Conservation (phyloP, 768 basidiomycete species). For the Suillus americanus region DNA sequence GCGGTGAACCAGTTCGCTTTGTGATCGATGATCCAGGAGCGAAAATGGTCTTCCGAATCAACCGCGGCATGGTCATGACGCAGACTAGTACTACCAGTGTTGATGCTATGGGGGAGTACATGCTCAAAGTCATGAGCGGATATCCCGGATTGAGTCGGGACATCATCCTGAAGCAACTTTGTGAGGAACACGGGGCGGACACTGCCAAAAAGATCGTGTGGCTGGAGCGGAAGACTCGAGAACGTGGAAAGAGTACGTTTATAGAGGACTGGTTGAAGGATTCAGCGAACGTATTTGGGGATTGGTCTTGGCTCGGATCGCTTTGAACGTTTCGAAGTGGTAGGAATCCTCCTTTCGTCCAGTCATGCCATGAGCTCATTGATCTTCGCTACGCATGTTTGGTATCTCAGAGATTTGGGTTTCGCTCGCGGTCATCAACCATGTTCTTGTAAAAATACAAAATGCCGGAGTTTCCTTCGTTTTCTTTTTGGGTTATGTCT, state of each 20-base stretch:
- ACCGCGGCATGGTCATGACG: slow-evolving; percentile 11
- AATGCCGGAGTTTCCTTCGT: not conserved
- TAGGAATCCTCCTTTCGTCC: not conserved
- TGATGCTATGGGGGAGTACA: slow-evolving; percentile 15
- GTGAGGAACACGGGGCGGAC: not conserved
- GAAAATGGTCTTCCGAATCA: slow-evolving; percentile 15
- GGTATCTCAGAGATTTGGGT: not conserved
- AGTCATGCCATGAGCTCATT: not conserved
- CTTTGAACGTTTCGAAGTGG: not conserved
- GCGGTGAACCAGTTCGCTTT: slow-evolving; percentile 15
- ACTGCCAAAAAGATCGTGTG: not conserved
- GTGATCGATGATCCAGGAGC: slow-evolving; percentile 10
- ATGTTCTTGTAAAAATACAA: not conserved
- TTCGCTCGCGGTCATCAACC: not conserved
- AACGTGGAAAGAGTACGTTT: not conserved
- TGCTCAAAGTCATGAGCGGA: slow-evolving; percentile 18
- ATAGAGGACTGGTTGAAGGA: not conserved
- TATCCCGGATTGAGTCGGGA: slow-evolving; percentile 17
- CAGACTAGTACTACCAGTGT: not conserved
- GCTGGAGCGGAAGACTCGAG: not conserved
- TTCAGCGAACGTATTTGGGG: not conserved
- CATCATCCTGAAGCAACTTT: not conserved
- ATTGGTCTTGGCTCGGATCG: not conserved
- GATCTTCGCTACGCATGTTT: not conserved
- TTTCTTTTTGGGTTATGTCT: not conserved